phyloP scores from a whole-genome alignment of 768 basidiomycete species.

The Dioszegia hungarica region DNA sequence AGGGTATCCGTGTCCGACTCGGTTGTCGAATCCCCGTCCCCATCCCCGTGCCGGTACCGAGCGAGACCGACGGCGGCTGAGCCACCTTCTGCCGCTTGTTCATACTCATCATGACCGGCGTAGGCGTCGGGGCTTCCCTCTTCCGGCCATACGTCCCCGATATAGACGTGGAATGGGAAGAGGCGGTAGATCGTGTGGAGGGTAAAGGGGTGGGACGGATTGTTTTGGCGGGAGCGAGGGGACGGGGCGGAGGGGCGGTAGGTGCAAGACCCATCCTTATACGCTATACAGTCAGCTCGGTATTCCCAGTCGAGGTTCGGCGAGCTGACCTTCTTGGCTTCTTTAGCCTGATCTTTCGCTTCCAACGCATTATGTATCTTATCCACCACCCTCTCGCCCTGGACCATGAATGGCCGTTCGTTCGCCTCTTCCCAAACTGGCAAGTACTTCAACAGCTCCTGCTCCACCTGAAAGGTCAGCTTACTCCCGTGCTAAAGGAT shows the following conservation, averaged over 20 bases:
- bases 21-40: not conserved
- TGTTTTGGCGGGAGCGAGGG: constrained; percentile 29
- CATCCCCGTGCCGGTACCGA: not conserved
- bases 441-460: constrained; percentile 70
- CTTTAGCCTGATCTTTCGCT: constrained; percentile 63
- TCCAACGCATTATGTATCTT: constrained; percentile 68
- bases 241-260: not conserved
- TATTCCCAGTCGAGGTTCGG: not conserved
- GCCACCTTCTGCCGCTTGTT: constrained; percentile 6
- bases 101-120: constrained; percentile 22
- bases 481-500: too few relatives aligned
- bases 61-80: not conserved
- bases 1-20: not conserved
- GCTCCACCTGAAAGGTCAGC: constrained; percentile 63
- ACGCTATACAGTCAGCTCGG: constrained; percentile 12
- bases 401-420: constrained; percentile 71
- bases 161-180: constrained; percentile 7
- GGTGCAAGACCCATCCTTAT: constrained; percentile 36
- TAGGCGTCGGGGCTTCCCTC: constrained; percentile 42
- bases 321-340: constrained; percentile 60
- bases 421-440: constrained; percentile 80
- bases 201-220: constrained; percentile 18
- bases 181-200: constrained; percentile 3
- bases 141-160: constrained; percentile 12
- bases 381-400: constrained; percentile 74